A percentile compares a stretch with the other conserved stretches of the same genome.
Conservation (phyloP, 192 early-diverging fungal genomes). For the Lobulomyces angularis region DNA sequence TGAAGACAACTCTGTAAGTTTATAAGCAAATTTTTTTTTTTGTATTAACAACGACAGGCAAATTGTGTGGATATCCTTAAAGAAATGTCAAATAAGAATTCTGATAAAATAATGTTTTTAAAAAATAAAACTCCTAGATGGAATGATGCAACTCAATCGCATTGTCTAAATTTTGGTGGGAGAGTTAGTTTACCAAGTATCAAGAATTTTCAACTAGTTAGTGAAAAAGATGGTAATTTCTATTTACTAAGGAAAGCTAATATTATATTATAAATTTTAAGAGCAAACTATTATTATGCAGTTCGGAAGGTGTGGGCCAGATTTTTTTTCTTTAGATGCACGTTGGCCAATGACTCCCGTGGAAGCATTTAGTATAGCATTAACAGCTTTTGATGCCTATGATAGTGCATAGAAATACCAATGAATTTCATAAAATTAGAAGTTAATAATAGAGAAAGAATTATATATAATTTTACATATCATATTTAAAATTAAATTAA, state of each 20-base stretch:
- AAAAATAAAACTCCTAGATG: conserved; percentile 51
- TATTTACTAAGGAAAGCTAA: not conserved
- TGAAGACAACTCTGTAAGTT: conserved; percentile 22
- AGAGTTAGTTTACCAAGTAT: conserved; percentile 46
- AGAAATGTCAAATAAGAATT: conserved; percentile 35
- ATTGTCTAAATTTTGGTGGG: conserved; percentile 53
- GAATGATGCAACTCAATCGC: conserved; percentile 51
- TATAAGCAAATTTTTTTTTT: not conserved
- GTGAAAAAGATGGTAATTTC: conserved; percentile 26
- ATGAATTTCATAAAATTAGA: too few species aligned
- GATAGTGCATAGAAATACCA: conserved; percentile 37
- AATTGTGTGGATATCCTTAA: conserved; percentile 35
- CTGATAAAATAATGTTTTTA: conserved; percentile 37
- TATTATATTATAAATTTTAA: not conserved
- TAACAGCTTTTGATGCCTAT: conserved; percentile 52
- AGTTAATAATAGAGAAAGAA: not conserved
- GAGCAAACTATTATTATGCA: conserved; percentile 33
- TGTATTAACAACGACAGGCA: not conserved
- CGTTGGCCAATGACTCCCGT: conserved; percentile 42
- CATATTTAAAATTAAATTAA: not conserved
- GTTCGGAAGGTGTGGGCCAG: conserved; percentile 52
- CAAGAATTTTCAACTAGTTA: conserved; percentile 52
- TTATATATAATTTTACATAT: not conserved
- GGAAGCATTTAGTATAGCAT: conserved; percentile 45
- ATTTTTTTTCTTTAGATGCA: conserved; percentile 43